Conservation (phyloP, 2,329 filamentous ascomycete species). For the Paecilomyces sp. region DNA sequence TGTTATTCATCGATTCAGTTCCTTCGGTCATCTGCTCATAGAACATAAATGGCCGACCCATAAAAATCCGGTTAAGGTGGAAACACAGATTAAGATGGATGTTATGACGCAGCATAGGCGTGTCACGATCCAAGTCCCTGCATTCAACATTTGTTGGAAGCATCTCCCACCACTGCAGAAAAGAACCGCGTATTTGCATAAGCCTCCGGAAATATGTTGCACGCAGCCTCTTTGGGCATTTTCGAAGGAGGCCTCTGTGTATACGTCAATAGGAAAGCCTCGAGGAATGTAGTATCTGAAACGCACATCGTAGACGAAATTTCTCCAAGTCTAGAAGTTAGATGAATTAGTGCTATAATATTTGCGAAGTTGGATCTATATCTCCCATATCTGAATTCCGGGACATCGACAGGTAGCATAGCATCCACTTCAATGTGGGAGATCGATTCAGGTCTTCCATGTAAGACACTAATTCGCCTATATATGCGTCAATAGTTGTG, state of each 20-base stretch:
- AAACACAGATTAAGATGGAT: slow-evolving; percentile 48
- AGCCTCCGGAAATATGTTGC: slow-evolving; percentile 33
- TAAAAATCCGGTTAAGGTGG: slow-evolving; percentile 47
- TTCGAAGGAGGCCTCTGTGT: slow-evolving; percentile 30
- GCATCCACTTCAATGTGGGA: slow-evolving; percentile 48
- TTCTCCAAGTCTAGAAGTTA: slow-evolving; percentile 34
- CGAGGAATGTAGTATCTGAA: background rate
- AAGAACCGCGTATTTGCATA: slow-evolving; percentile 28
- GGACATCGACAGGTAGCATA: slow-evolving; percentile 43
- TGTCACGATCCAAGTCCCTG: slow-evolving; percentile 33
- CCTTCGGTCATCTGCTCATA: slow-evolving; percentile 20
- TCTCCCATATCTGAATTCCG: slow-evolving; percentile 34
- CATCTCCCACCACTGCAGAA: slow-evolving; percentile 36
- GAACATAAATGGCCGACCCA: slow-evolving; percentile 49
- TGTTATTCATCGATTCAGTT: slow-evolving; percentile 23
- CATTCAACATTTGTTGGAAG: slow-evolving; percentile 32
- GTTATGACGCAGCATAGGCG: slow-evolving; percentile 40
- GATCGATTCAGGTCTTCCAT: slow-evolving; percentile 50
- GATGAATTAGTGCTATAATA: slow-evolving; percentile 41
- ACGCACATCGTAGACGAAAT: slow-evolving; percentile 35
- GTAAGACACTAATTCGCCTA: slow-evolving; percentile 50
- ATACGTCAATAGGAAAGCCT: slow-evolving; percentile 9
- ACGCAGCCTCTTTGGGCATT: slow-evolving; percentile 32
- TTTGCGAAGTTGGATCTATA: slow-evolving; percentile 39
- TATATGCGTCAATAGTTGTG: slow-evolving; percentile 4